These are phyloP conservation scores for Withania somnifera DNA, from an alignment of 305 asterid species.

Conservation along the genomic window DNA sequence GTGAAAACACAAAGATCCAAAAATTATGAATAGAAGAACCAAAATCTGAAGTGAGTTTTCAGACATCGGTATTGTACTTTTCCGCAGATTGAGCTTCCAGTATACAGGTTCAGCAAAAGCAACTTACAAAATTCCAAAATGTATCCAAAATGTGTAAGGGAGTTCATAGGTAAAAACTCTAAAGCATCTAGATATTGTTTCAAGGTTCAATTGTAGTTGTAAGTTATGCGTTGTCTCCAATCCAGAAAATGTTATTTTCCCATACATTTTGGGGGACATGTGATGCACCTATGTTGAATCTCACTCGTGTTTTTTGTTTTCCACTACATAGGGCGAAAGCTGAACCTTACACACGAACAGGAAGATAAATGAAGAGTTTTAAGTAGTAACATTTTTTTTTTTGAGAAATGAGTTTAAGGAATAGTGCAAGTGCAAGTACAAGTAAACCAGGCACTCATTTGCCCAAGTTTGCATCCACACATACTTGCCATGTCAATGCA, in stretches of 20 bases:
- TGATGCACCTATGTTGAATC: neutral
- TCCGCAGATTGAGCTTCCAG: neutral
- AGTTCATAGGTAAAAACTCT: neutral
- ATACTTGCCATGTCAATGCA: slow-evolving; percentile 91
- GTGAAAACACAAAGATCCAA: neutral
- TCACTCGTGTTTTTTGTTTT: neutral
- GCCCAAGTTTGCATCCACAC: slow-evolving; percentile 15
- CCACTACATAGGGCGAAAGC: neutral
- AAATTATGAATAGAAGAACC: neutral
- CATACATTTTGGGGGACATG: neutral
- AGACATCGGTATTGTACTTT: neutral
- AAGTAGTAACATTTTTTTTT: neutral
- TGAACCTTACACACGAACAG: neutral
- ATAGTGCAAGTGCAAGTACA: neutral
- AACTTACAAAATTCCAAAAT: neutral
- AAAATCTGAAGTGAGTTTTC: neutral
- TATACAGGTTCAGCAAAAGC: neutral
- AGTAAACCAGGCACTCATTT: neutral
- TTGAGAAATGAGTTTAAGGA: neutral
- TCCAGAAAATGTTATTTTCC: neutral
- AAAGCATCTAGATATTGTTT: neutral
- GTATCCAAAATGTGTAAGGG: neutral
- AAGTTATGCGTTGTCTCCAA: neutral
- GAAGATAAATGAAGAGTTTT: neutral
- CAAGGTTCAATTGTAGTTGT: neutral